Percentiles rank a stretch among this genome's conserved stretches.
Conservation (phyloP, 1,284 basidiomycete genomes). For the Pyrrhoderma noxium region DNA sequence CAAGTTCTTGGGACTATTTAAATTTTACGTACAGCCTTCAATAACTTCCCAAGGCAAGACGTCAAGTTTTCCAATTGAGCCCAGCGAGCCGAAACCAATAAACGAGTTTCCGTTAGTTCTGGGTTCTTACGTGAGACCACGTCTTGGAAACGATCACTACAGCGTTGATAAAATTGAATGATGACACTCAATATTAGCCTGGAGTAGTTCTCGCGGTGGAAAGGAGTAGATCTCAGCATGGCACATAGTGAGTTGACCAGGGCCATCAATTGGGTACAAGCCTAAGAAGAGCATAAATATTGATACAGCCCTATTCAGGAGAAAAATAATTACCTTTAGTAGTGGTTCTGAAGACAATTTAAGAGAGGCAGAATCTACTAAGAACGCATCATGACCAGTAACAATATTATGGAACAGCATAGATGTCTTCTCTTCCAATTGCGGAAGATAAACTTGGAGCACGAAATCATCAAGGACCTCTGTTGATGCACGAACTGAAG, state of each 20-base stretch:
- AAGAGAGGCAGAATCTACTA: conserved; percentile 61
- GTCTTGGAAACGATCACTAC: conserved; percentile 80
- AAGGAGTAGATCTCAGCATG: conserved; percentile 92
- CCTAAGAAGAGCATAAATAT: conserved; percentile 34
- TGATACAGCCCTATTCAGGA: not conserved
- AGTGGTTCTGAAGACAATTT: conserved; percentile 64
- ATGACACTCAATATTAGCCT: conserved; percentile 93
- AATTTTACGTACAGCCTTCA: conserved; percentile 30
- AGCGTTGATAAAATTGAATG: conserved; percentile 94
- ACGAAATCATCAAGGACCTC: conserved; percentile 91
- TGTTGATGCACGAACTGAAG: conserved; percentile 65
- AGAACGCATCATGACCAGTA: conserved; percentile 82
- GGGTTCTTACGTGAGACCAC: conserved; percentile 46
- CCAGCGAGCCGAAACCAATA: conserved; percentile 77
- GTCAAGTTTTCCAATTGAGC: conserved; percentile 78
- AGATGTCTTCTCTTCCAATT: conserved; percentile 92
- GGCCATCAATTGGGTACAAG: conserved; percentile 79
- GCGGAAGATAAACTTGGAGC: conserved; percentile 86
- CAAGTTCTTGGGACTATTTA: not conserved
- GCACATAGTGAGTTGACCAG: conserved; percentile 88
- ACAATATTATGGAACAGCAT: conserved; percentile 82
- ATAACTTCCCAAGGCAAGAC: conserved; percentile 60
- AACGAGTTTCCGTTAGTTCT: conserved; percentile 34
- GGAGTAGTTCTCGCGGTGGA: conserved; percentile 91
- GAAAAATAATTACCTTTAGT: conserved; percentile 53